Percentiles rank a stretch among this genome's conserved stretches.
Evolutionary conservation across 768 basidiomycete genomes (phyloP).

Genomic region (Cystobasidiopsis lactophilus): DNA sequence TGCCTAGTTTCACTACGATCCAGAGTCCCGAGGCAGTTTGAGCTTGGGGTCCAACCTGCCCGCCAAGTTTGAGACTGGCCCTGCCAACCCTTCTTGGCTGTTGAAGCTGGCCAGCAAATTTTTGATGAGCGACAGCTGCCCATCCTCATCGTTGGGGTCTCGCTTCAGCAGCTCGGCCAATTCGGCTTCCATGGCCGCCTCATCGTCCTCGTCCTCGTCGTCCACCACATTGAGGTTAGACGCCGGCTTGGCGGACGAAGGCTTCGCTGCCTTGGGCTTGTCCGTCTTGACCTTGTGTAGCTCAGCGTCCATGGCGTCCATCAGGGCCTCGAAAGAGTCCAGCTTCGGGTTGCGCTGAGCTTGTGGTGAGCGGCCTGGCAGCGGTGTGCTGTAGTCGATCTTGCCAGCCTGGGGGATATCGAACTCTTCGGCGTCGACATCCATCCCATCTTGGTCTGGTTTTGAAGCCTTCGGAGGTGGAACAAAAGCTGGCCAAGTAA

Average conservation of each 20-base stretch:
- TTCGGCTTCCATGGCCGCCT: conserved; percentile 64
- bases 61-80: conserved; percentile 74
- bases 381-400: background rate
- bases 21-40: conserved; percentile 45
- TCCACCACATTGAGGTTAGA: conserved; percentile 10
- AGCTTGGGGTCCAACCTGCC: conserved; percentile 57
- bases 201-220: conserved; percentile 36
- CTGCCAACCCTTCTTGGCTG: conserved; percentile 65
- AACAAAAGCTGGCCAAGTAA: conserved; percentile 19
- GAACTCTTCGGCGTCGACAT: background rate
- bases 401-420: background rate
- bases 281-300: conserved; percentile 24
- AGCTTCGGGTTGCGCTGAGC: conserved; percentile 40
- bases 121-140: conserved; percentile 80
- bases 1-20: conserved; percentile 15
- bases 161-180: conserved; percentile 14
- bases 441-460: background rate
- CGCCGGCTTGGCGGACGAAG: background rate
- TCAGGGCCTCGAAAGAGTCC: conserved; percentile 83
- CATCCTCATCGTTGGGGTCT: conserved; percentile 31
- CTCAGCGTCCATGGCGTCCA: conserved; percentile 84
- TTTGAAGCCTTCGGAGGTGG: conserved; percentile 1
- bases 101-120: conserved; percentile 94
- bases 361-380: background rate
- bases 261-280: background rate